phyloP scores from a whole-genome alignment of 2,329 filamentous ascomycete genomes.

The Tympanopsis confertula region DNA sequence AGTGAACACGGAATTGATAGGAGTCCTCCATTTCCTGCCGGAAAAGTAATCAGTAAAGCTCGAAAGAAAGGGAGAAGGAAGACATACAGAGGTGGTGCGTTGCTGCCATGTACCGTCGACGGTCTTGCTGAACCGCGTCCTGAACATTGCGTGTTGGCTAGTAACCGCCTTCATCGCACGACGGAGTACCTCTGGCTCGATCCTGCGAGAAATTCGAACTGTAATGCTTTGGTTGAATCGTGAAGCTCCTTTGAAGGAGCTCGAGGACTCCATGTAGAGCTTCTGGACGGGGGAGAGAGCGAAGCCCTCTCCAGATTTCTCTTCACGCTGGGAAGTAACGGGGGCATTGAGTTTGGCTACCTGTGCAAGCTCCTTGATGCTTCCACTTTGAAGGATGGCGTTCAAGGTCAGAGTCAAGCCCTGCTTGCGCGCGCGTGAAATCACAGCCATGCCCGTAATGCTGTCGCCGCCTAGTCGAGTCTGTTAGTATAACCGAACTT shows the following conservation, averaged over 20 bases:
- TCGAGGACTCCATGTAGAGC: conserved; percentile 29
- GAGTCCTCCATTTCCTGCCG: conserved; percentile 7
- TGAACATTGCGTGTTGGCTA: conserved; percentile 37
- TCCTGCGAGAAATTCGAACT: conserved; percentile 15
- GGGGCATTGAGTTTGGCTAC: conserved; percentile 10
- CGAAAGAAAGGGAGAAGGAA: neutral
- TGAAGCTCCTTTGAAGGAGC: conserved; percentile 13
- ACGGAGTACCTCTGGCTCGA: conserved; percentile 28
- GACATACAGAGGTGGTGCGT: conserved; percentile 12
- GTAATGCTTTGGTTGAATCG: conserved; percentile 8
- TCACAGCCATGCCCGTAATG: too few relatives aligned
- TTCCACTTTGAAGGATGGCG: neutral
- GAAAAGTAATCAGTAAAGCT: neutral
- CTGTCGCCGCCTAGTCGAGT: too few relatives aligned
- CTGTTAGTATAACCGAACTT: too few relatives aligned
- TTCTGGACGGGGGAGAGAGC: conserved; percentile 41
- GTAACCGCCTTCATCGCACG: conserved; percentile 35
- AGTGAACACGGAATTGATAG: conserved; percentile 8
- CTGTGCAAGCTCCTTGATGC: conserved; percentile 13
- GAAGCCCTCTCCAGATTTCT: conserved; percentile 21
- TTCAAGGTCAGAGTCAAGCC: neutral
- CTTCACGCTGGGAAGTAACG: conserved; percentile 4
- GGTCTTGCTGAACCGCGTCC: conserved; percentile 28
- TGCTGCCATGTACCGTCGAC: conserved; percentile 19
- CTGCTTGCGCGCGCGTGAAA: too few relatives aligned